Evolutionary conservation across 371 early-diverging fungal genomes (phyloP), one percentile per base, ranked within the genome.

Genomic region (Mucor plumbeus): DNA sequence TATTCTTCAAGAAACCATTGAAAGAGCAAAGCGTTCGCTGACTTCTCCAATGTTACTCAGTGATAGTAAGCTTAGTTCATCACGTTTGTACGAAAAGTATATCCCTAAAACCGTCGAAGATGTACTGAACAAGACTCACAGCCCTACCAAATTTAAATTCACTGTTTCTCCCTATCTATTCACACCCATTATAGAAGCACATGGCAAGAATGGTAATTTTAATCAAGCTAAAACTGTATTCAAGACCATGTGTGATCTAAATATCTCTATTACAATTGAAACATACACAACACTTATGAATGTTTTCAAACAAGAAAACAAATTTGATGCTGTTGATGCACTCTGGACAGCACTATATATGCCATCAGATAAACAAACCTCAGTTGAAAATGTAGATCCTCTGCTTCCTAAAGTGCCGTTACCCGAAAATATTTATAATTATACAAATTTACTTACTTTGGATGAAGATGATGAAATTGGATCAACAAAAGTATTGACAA

Each of bases 21-120:
- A 76, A 4, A 63, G 69, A n/a, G 31, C 63, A 5, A 11, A 63
- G 26, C 47, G 64, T 15, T 39, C 63, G 11, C 50, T 47, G 13
- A 21, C 17, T 11, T n/a, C 59, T 11, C 11, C 34, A 2, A 21
- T 21, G 35, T 15, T 58, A 54, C 44, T 54, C 43, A 58, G 33
- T n/a, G 57, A 59, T 59, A 33, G 19, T 3, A 39, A 55, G 0
- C 31, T 11, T 10, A 3, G n/a, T n/a, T n/a, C 17, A 19, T 10
- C 2, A 33, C 11, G 8, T 0, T 7, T 31, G 11, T 79, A 82
- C 54, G 38, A 21, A 26, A 31, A 39, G 15, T 14, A 38, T 9
- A 40, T 82, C 5, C 82, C 82, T 4, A 48, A 60, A 31, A 71
- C 73, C 1, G 61, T 82, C 1, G 80, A 80, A 26, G 80, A 80